Evolutionary conservation across 2,329 filamentous ascomycete species (phyloP).

Genomic region (Acarospora socialis): DNA sequence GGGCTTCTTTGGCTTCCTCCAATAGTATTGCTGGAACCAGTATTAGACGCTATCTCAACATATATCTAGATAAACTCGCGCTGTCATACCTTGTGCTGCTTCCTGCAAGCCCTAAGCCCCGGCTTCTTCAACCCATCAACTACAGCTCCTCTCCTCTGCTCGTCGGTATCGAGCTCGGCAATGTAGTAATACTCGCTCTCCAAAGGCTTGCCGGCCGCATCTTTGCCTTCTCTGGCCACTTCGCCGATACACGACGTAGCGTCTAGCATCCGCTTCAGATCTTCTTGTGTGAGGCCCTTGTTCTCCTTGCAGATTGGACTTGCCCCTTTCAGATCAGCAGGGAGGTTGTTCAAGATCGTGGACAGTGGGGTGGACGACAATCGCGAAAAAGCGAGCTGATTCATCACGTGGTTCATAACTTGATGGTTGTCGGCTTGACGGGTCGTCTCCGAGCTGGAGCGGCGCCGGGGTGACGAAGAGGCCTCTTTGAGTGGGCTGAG

Average conservation of each 20-base stretch:
- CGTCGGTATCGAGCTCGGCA: slow-evolving; percentile 70
- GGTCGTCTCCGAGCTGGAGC: too few species aligned
- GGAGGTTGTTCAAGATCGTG: slow-evolving; percentile 76
- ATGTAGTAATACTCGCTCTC: slow-evolving; percentile 98
- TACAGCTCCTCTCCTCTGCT: slow-evolving; percentile 64
- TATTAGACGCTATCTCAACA: slow-evolving; percentile 2
- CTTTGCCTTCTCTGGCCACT: slow-evolving; percentile 82
- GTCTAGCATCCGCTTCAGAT: slow-evolving; percentile 53
- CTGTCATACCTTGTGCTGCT: slow-evolving; percentile 83
- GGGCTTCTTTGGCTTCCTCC: slow-evolving; percentile 48
- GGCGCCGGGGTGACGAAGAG: slow-evolving; percentile 23
- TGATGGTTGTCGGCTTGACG: slow-evolving; percentile 30
- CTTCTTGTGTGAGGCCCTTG: slow-evolving; percentile 14
- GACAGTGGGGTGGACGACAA: slow-evolving; percentile 84
- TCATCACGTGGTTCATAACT: slow-evolving; percentile 75
- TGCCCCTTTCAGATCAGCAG: slow-evolving; percentile 34
- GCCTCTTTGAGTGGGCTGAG: slow-evolving; percentile 12
- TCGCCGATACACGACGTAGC: slow-evolving; percentile 68
- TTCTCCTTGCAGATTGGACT: slow-evolving; percentile 26
- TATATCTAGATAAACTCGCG: slow-evolving; percentile 7
- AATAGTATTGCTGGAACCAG: slow-evolving; percentile 50
- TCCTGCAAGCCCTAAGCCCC: slow-evolving; percentile 75
- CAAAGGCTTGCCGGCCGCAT: slow-evolving; percentile 81
- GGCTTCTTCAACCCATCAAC: slow-evolving; percentile 79
- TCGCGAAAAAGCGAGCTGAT: slow-evolving; percentile 89